Base-by-base conservation (phyloP, 352 stramenopile species). In the Globisporangium nagaii region DNA sequence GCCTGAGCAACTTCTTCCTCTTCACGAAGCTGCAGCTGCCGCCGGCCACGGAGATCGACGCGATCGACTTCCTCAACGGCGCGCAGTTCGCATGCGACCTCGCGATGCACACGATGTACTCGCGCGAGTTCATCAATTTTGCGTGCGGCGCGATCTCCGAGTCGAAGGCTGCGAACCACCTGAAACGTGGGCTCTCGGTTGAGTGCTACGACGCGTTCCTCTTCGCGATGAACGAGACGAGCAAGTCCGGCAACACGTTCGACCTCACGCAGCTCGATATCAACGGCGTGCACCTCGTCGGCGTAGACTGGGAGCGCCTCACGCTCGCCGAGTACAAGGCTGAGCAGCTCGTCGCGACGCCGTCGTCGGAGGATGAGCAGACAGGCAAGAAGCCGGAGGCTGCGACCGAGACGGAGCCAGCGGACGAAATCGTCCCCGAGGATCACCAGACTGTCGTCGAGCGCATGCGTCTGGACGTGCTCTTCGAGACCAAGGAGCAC, bases 31-130 rank as follows among this genome's bases (percentile, higher is more conserved):
- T 84, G 19, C 68, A 84, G 43, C 45, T 76, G 39, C 73, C 73
- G 24, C 71, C 70, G 10, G 58, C 72, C 24, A 77, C 68, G 20
- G 68, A 84, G 45, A 66, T 84, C 41, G 70, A 84, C 40, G 63
- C 67, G 10, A 54, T 75, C 5, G 73, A 84, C 4, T 84, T 84
- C 35, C 60, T 84, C 4, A 62, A 81, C 9, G 73, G 73, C 27
- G 73, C 73, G 17, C 59, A 70, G 6, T 79, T 81, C 48, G 70
- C 70, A 24, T 77, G 64, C 39, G 73, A 84, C 43, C 35, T 77
- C 22, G 70, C 62, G 2, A 65, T 80, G 56, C 59, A 79, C 42
- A 74, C 69, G 20, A 79, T 84, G 69, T 81, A 84, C 63, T 79
- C 65, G 59, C 66, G 36, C 20, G 71, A 81, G 56, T 78, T 84